phyloP scores from a whole-genome alignment of 1,284 basidiomycete genomes.

The Moesziomyces antarcticus region DNA sequence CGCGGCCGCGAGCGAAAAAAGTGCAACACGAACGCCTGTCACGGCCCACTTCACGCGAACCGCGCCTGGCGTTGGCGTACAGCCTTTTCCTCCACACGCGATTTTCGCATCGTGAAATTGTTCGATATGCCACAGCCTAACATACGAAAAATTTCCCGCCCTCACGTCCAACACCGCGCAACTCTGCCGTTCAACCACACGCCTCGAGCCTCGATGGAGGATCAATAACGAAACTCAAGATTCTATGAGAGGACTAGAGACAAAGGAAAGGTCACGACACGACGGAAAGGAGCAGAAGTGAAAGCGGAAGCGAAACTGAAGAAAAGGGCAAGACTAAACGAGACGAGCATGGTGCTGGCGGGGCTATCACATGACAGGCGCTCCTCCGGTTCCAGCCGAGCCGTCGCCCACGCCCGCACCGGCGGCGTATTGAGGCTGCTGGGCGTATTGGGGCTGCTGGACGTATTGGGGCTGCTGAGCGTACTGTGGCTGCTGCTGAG shows the following conservation, averaged over 20 bases:
- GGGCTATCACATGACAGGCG: neutral
- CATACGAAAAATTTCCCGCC: neutral
- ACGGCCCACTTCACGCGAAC: slow-evolving; percentile 31
- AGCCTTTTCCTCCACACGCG: slow-evolving; percentile 29
- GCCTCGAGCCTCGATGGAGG: neutral
- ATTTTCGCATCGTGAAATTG: neutral
- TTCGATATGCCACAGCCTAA: neutral
- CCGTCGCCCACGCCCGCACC: too few species aligned
- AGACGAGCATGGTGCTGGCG: too few species aligned
- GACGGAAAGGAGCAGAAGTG: neutral
- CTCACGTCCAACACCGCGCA: neutral
- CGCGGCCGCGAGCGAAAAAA: slow-evolving; percentile 7
- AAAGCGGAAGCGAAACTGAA: neutral
- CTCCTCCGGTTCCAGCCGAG: neutral
- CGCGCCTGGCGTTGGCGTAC: slow-evolving; percentile 42
- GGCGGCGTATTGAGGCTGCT: neutral
- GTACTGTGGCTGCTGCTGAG: neutral
- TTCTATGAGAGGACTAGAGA: neutral
- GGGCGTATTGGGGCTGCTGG: neutral
- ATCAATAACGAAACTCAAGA: neutral
- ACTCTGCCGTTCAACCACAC: neutral
- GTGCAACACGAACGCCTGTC: slow-evolving; percentile 21
- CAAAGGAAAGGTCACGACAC: neutral
- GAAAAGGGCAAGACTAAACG: neutral
- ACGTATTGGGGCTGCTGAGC: slow-evolving; percentile 2